These are phyloP conservation scores for Trametes punicea DNA, from an alignment of 768 basidiomycete species.

Conservation along the genomic window DNA sequence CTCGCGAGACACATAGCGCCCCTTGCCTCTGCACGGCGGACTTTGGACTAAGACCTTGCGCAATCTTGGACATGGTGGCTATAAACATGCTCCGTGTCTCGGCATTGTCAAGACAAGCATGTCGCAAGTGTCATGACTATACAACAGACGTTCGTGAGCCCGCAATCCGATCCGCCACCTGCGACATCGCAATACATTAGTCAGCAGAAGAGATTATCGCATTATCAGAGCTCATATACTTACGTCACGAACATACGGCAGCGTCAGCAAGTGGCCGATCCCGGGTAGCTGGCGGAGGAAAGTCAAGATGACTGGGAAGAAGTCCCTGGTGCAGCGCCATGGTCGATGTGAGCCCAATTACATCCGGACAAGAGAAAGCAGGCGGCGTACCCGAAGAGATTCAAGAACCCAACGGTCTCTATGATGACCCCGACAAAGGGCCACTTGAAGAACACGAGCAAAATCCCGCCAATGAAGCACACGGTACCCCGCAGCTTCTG, in stretches of 20 bases:
- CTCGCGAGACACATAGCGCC: too few species aligned
- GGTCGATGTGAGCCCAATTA: background rate
- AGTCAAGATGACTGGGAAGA: conserved; percentile 98
- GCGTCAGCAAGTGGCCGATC: conserved; percentile 77
- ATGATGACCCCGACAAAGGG: conserved; percentile 91
- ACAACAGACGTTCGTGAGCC: conserved; percentile 37
- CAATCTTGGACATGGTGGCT: background rate
- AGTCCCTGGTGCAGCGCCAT: conserved; percentile 69
- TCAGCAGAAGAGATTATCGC: background rate
- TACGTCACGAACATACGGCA: conserved; percentile 87
- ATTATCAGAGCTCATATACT: conserved; percentile 27
- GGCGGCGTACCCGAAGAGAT: conserved; percentile 83
- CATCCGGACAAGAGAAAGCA: background rate
- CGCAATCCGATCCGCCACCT: conserved; percentile 36
- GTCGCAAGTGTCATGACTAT: conserved; percentile 11
- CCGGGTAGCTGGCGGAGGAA: conserved; percentile 94
- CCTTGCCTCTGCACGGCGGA: too few species aligned
- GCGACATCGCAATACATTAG: background rate
- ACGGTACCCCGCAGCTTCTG: conserved; percentile 90
- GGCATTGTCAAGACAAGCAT: background rate
- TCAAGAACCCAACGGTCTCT: conserved; percentile 96
- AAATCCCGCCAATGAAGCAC: conserved; percentile 86
- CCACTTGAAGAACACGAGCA: conserved; percentile 94
- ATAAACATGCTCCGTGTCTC: too few species aligned
- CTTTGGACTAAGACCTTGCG: too few species aligned